A percentile compares a stretch with the other conserved stretches of the same genome.
Evolutionary conservation across 1,139 yeast genomes (phyloP).

Genomic region (Suhomyces guaymorum): DNA sequence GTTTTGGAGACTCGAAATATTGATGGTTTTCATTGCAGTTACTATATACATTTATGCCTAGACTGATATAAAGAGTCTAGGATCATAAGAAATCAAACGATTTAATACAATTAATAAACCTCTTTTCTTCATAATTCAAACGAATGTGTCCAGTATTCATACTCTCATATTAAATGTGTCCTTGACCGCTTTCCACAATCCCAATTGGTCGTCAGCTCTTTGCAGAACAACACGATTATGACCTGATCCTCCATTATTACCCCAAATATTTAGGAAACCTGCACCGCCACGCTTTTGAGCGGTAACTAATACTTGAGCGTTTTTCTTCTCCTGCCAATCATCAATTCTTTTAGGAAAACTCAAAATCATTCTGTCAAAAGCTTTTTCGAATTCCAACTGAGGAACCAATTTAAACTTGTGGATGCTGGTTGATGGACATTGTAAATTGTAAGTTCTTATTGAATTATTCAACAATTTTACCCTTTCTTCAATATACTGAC

Average conservation of each 20-base stretch:
- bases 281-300: slow-evolving; percentile 8
- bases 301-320: slow-evolving; percentile 6
- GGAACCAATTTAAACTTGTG: slow-evolving; percentile 63
- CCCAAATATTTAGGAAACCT: slow-evolving; percentile 15
- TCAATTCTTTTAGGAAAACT: slow-evolving; percentile 15
- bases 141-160: too few relatives aligned
- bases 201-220: slow-evolving; percentile 21
- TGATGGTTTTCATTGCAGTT: slow-evolving; percentile 12
- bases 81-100: too few relatives aligned
- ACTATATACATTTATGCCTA: slow-evolving; percentile 9
- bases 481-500: slow-evolving; percentile 43
- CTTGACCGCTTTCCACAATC: slow-evolving; percentile 38
- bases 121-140: too few relatives aligned
- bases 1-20: slow-evolving; percentile 20
- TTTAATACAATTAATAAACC: too few relatives aligned
- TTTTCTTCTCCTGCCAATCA: slow-evolving; percentile 24
- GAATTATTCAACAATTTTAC: slow-evolving; percentile 54
- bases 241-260: slow-evolving; percentile 11
- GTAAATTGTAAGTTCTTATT: slow-evolving; percentile 73
- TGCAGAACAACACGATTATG: slow-evolving; percentile 14
- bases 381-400: slow-evolving; percentile 50
- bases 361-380: slow-evolving; percentile 13
- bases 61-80: too few relatives aligned
- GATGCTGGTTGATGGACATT: slow-evolving; percentile 69
- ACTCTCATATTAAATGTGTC: slow-evolving; percentile 25